A percentile compares a stretch with the other conserved stretches of the same genome.
Evolutionary conservation across 2,329 filamentous ascomycete genomes (phyloP).

Genomic region (Fusarium sp.): DNA sequence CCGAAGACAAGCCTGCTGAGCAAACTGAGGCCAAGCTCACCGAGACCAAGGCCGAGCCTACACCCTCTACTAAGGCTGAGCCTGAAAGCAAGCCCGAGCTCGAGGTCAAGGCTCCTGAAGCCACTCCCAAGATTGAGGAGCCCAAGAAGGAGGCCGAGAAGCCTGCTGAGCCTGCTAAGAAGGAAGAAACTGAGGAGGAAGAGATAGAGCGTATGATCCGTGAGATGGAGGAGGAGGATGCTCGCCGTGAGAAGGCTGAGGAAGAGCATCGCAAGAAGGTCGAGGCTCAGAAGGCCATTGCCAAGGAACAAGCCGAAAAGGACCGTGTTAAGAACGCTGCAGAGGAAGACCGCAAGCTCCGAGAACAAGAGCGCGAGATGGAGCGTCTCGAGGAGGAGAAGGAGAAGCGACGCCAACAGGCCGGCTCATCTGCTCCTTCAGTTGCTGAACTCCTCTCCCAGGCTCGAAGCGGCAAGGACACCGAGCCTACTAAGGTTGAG

Average conservation of each 20-base stretch:
- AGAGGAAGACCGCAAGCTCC: constrained; percentile 72
- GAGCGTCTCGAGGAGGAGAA: constrained; percentile 77
- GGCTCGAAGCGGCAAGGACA: constrained; percentile 53
- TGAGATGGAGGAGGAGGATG: constrained; percentile 63
- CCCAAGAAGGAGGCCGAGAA: constrained; percentile 42
- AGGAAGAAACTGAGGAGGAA: constrained; percentile 59
- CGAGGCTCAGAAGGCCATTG: constrained; percentile 56
- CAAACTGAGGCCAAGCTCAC: constrained; percentile 10
- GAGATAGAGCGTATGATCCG: constrained; percentile 68
- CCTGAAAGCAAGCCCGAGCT: constrained; percentile 40
- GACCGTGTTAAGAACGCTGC: constrained; percentile 58
- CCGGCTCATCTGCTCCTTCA: constrained; percentile 54
- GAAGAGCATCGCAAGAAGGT: constrained; percentile 58
- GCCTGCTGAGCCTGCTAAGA: constrained; percentile 43
- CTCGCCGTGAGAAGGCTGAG: constrained; percentile 31
- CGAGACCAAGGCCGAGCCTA: constrained; percentile 34
- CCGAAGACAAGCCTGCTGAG: constrained; percentile 48
- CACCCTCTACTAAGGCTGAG: constrained; percentile 26
- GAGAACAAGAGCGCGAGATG: constrained; percentile 77
- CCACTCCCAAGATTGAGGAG: constrained; percentile 39
- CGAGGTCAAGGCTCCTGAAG: constrained; percentile 44
- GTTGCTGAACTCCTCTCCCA: constrained; percentile 63
- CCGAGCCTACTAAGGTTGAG: constrained; percentile 49
- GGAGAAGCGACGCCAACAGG: constrained; percentile 64
- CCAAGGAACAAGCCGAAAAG: constrained; percentile 62